Evolutionary conservation across 306 rosid species (phyloP).

Genomic region (Trifolium dubium): DNA sequence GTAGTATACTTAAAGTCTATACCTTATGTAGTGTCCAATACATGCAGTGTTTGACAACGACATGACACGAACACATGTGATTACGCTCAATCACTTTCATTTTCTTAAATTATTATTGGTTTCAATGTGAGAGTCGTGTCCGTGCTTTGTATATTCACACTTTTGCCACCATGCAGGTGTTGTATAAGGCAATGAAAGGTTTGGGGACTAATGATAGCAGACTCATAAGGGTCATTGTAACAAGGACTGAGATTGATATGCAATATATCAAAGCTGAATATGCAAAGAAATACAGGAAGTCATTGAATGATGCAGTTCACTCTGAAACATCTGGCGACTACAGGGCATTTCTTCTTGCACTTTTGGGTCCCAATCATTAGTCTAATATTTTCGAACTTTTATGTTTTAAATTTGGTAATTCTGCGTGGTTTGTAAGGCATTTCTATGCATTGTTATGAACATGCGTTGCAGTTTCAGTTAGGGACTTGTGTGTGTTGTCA

Average conservation of each 20-base stretch:
- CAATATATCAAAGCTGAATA: slow-evolving; percentile 71
- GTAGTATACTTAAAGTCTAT: too few species aligned
- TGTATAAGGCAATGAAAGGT: slow-evolving; percentile 71
- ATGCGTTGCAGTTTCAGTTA: too few species aligned
- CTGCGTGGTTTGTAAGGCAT: slow-evolving; percentile 23
- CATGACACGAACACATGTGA: background rate
- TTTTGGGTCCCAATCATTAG: slow-evolving; percentile 63
- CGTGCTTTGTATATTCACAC: background rate
- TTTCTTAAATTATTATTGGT: too few species aligned
- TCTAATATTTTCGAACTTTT: background rate
- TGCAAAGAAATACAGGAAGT: slow-evolving; percentile 53
- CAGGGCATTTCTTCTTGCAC: slow-evolving; percentile 64
- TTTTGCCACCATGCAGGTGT: slow-evolving; percentile 50
- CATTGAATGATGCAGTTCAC: slow-evolving; percentile 65
- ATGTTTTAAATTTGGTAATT: background rate
- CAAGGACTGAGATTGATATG: slow-evolving; percentile 81
- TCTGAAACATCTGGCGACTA: slow-evolving; percentile 80
- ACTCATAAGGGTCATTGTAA: slow-evolving; percentile 63
- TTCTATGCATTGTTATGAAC: slow-evolving; percentile 2
- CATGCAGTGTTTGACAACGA: too few species aligned
- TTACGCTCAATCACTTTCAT: too few species aligned
- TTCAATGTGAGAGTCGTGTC: too few species aligned
- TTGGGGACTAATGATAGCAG: slow-evolving; percentile 68
- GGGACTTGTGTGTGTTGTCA: background rate
- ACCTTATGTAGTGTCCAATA: too few species aligned